Evolutionary conservation across 768 basidiomycete genomes (phyloP), one percentile per base, ranked within the genome.

Genomic region (Ramaria rubella): DNA sequence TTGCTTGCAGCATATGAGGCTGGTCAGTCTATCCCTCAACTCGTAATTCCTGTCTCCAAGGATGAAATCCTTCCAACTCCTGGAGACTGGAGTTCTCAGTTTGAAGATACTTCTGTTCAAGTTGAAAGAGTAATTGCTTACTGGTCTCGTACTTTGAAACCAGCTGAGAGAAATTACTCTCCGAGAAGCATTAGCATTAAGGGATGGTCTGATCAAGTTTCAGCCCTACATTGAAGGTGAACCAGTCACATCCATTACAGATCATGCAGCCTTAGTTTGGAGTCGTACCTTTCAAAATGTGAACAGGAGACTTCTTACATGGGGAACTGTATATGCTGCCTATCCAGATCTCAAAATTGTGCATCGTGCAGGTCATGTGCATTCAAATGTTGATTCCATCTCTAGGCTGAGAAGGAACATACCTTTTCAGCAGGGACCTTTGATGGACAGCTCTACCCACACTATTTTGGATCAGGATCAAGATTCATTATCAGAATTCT

Each of bases 31-130:
- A 42, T 64, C 5, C 58, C 54, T 8, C 31, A 44, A 14, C 44
- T 59, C 23, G 30, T 50, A 2, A 33, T 59, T 11, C 2, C 43
- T 11, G 30, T 52, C 23, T 59, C 45, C 6, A 21, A 54, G 21
- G 53, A 59, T 38, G 56, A n/a, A 62, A 67, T 48, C 64, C 69
- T 48, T 67, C 68, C 44, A 69, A 62, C 0, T 42, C 67, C n/a
- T 68, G 65, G 0, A 14, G 54, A 26, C 65, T 70, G 53, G 62
- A 56, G 0, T 61, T 66, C 19, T 66, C 67, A 23, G 3, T 55
- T 61, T n/a, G 45, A 59, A 27, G 40, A 57, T 1, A 60, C 61
- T 5, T n/a, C 45, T 4, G 52, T 62, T 14, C 30, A 38, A n/a
- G 60, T 61, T 9, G 61, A 62, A 46, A 33, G 50, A 4, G 55